Base-by-base conservation (phyloP, 1,139 yeast species). In the Geotrichum siamense region DNA sequence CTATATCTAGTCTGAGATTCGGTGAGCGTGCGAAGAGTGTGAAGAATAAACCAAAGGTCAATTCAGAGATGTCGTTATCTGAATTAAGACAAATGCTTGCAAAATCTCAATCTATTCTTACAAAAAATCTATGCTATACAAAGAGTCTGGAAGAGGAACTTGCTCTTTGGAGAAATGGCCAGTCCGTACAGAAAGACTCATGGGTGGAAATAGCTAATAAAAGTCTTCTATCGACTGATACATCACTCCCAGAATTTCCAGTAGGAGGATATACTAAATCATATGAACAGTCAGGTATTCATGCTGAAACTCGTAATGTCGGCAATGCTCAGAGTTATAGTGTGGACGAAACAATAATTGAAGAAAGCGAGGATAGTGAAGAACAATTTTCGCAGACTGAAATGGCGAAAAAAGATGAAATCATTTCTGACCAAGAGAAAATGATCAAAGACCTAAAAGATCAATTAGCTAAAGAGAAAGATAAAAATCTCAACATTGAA, bases 21-120 rank as follows among this genome's bases (percentile, higher is more conserved):
- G 96, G 95, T 2, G 71, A 78, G 2, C 68, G 94, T 38, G 93
- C 94, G 6, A 84, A 82, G 62, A 69, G 67, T 38, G 82, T 87
- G 50, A 72, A 74, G 59, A 84, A 83, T 58, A 71, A 68, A 47
- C 83, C 85, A 3, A 78, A 75, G 58, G 70, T 81, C 34, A 84
- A 84, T 56, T 72, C 79, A 5, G 93, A 82, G 53, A 64, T 82
- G 38, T 77, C 86, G 51, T 65, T 77, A 2, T 60, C 68, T 17
- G 79, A 77, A 50, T 65, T 81, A 43, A 67, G 78, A 48, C 67
- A 67, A 39, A 69, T 72, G 48, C 62, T 81, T 16, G 65, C 67
- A 15, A 70, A 71, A 48, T 66, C 79, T 45, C 77, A 75, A 51
- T 62, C 64, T 31, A 63, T 68, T 20, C 74, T 76, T 50, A 71